These are phyloP conservation scores for Bauhinia variegata DNA, from an alignment of 306 rosid species.

Conservation along the genomic window DNA sequence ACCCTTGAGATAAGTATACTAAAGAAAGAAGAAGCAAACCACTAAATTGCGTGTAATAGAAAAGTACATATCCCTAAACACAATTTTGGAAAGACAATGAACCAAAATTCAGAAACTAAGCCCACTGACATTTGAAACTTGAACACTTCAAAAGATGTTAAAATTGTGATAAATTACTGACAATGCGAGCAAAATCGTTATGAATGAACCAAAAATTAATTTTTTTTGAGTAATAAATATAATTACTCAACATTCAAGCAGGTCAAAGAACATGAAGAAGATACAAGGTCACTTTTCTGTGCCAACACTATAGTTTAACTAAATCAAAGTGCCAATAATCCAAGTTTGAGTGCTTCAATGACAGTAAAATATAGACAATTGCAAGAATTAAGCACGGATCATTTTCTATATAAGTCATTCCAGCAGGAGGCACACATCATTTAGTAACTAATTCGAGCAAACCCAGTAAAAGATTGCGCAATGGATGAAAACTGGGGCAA, in stretches of 20 bases:
- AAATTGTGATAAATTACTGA: background rate
- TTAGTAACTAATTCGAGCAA: slow-evolving; percentile 29
- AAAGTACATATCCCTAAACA: background rate
- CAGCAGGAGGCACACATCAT: slow-evolving; percentile 1
- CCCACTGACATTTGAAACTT: background rate
- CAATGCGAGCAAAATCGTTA: background rate
- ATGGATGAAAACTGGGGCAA: background rate
- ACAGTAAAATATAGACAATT: slow-evolving; percentile 9
- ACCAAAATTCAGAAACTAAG: background rate
- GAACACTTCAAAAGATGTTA: background rate
- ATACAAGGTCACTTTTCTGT: background rate
- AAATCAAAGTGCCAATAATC: background rate
- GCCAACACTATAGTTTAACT: slow-evolving; percentile 2
- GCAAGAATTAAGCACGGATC: slow-evolving; percentile 29
- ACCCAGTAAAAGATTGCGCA: slow-evolving; percentile 40
- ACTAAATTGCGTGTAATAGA: no score
- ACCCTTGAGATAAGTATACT: no score
- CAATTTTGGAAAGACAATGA: background rate
- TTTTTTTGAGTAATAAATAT: background rate
- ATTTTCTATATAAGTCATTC: slow-evolving; percentile 3
- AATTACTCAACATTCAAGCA: slow-evolving; percentile 17
- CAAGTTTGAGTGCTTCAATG: background rate
- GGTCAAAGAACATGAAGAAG: no score
- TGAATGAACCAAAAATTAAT: no score
- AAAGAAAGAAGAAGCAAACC: no score